phyloP scores from a whole-genome alignment of 805 yeast genomes.

The Sporopachydermia quercuum region DNA sequence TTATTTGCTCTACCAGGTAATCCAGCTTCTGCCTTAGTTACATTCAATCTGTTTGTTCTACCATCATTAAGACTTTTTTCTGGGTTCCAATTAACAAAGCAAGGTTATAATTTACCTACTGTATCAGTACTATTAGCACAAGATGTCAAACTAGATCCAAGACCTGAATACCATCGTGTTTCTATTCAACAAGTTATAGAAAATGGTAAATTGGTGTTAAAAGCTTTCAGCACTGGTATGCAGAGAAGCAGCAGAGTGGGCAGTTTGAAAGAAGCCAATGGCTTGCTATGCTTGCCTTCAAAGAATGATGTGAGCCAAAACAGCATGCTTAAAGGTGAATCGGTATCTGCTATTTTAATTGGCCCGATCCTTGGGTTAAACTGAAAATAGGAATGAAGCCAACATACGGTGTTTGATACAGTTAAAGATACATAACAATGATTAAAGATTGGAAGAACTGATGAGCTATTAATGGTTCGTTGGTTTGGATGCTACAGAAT shows the following conservation, averaged over 20 bases:
- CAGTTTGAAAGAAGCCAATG: slow-evolving; percentile 33
- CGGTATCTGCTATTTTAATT: too few relatives aligned
- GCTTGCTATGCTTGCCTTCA: slow-evolving; percentile 28
- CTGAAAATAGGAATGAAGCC: too few relatives aligned
- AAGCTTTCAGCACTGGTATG: slow-evolving; percentile 31
- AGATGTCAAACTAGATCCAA: slow-evolving; percentile 26
- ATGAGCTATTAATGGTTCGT: too few relatives aligned
- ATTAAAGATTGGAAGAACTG: too few relatives aligned
- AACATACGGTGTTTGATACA: too few relatives aligned
- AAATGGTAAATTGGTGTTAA: slow-evolving; percentile 9
- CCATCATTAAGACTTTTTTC: slow-evolving; percentile 26
- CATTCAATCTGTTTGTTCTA: slow-evolving; percentile 30
- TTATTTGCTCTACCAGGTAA: slow-evolving; percentile 42
- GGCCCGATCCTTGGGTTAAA: too few relatives aligned
- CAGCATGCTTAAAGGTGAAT: too few relatives aligned
- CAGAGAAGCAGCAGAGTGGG: slow-evolving; percentile 37
- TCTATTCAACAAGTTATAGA: slow-evolving; percentile 14
- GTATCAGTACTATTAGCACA: slow-evolving; percentile 21
- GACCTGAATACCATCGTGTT: slow-evolving; percentile 40
- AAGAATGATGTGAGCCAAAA: slow-evolving; percentile 6
- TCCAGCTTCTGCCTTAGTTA: slow-evolving; percentile 39
- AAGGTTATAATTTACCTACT: slow-evolving; percentile 13
- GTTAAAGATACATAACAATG: too few relatives aligned
- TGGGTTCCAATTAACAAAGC: slow-evolving; percentile 15
- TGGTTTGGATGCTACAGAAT: too few relatives aligned